phyloP scores from a whole-genome alignment of 1,284 basidiomycete genomes.

The Marasmius fiardii region DNA sequence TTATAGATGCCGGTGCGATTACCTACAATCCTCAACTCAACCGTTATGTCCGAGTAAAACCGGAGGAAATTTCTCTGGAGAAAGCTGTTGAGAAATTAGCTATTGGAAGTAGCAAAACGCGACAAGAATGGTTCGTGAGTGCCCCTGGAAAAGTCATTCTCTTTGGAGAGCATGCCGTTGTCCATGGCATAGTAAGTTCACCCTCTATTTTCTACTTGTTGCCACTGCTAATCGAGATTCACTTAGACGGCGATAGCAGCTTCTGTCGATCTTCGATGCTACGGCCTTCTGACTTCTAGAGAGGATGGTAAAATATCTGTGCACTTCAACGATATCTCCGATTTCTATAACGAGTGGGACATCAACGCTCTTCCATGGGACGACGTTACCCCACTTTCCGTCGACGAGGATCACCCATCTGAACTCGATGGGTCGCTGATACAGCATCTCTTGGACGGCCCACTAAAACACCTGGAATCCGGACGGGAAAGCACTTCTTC shows the following conservation, averaged over 20 bases:
- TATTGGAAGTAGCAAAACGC: conserved; percentile 34
- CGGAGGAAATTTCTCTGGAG: conserved; percentile 44
- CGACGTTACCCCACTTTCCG: conserved; percentile 50
- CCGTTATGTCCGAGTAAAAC: conserved; percentile 47
- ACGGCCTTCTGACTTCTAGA: conserved; percentile 78
- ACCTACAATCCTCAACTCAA: conserved; percentile 47
- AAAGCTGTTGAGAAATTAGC: conserved; percentile 69
- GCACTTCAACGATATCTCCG: conserved; percentile 77
- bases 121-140: conserved; percentile 80
- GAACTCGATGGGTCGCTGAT: conserved; percentile 70
- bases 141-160: conserved; percentile 98
- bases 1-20: conserved; percentile 91
- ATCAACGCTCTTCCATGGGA: conserved; percentile 86
- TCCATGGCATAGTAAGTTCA: conserved; percentile 87
- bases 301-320: conserved; percentile 76
- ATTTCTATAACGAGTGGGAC: conserved; percentile 82
- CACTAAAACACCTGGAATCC: conserved; percentile 43
- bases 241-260: conserved; percentile 90
- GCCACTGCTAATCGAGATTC: conserved; percentile 4
- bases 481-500: conserved; percentile 64
- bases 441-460: conserved; percentile 58
- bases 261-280: conserved; percentile 94
- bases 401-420: conserved; percentile 58
- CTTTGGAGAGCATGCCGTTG: conserved; percentile 99
- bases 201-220: neutral